Percentiles rank a stretch among this genome's conserved stretches.
Evolutionary conservation across 768 basidiomycete genomes (phyloP).

Genomic region (Leccinum boreale): DNA sequence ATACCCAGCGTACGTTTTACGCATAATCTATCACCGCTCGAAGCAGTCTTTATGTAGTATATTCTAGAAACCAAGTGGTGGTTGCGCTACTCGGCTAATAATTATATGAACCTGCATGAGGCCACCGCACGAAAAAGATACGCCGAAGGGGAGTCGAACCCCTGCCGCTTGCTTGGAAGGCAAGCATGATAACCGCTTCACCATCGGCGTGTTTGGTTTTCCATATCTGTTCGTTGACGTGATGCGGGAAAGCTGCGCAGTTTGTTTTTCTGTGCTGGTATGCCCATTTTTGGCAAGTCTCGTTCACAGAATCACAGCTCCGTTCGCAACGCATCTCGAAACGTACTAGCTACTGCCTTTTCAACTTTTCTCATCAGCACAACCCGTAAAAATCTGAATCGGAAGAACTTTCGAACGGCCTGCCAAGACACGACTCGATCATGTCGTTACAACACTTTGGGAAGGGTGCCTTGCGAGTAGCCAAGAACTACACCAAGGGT

Average conservation of each 20-base stretch:
- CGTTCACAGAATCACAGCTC: constrained; percentile 8
- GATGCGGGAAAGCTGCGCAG: neutral
- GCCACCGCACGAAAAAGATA: constrained; percentile 10
- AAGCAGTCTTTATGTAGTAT: constrained; percentile 7
- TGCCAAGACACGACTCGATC: constrained; percentile 9
- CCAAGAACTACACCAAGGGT: constrained; percentile 94
- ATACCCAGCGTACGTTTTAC: neutral
- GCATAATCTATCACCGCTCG: constrained; percentile 3
- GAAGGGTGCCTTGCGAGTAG: constrained; percentile 80
- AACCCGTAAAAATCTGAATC: neutral
- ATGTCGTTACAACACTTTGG: constrained; percentile 74
- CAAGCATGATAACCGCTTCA: constrained; percentile 94
- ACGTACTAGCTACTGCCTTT: constrained; percentile 13
- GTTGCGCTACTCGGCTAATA: neutral
- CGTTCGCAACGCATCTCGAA: constrained; percentile 18
- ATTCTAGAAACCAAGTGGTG: neutral
- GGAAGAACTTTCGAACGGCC: neutral
- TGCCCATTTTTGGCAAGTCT: neutral
- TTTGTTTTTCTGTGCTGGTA: neutral
- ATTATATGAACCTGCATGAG: neutral
- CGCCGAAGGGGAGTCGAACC: constrained; percentile 74
- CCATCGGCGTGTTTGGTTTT: constrained; percentile 49
- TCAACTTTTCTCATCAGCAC: neutral
- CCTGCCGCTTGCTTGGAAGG: constrained; percentile 79
- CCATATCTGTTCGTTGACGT: constrained; percentile 1